Evolutionary conservation across 768 basidiomycete genomes (phyloP), one percentile per base, ranked within the genome.

Genomic region (Pleurotus cornucopiae): DNA sequence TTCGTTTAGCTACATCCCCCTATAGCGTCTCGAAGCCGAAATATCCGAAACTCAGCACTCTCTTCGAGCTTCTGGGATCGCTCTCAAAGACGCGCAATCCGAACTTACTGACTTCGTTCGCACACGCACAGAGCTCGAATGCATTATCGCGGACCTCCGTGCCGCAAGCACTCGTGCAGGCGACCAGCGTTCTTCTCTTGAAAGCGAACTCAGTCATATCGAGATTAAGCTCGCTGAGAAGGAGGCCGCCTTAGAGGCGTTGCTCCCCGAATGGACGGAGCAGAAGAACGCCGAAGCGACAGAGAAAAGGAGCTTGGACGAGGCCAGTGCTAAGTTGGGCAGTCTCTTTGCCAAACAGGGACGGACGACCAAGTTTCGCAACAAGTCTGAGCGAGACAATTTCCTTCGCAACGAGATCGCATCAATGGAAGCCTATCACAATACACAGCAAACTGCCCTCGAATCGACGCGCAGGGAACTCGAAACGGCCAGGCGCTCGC

Each of bases 321-420:
- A 86, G 40, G 85, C 85, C 0, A 83, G 81, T 49, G 86, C 89
- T 1, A 80, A 77, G 46, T 72, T 98, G 2, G 77, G 81, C 0
- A 82, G 88, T 0, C 75, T 99, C 1, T 94, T 88, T 65, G 86
- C 89, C 2, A 98, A 98, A 66, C 94, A 93, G 67, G 94, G 94
- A 2, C 88, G 97, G 18, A 77, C 88, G 39, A 83, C 85, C 49
- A 90, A 89, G 63, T 99, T 97, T 74, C 74, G 84, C 18, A 91
- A 89, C 12, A 86, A 86, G 64, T 76, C 79, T 0, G 93, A 95
- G 63, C 84, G 97, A 6, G 96, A 99, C 66, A 73, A 77, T 18
- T 98, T 82, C 65, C 78, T 99, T 43, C 76, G 73, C n/a, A 78
- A 79, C n/a, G 91, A 97, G 64, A 88, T 97, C 30, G 70, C 78